Base-by-base conservation (phyloP, 2,329 filamentous ascomycete species). In the Aspergillus hiratsukae region DNA sequence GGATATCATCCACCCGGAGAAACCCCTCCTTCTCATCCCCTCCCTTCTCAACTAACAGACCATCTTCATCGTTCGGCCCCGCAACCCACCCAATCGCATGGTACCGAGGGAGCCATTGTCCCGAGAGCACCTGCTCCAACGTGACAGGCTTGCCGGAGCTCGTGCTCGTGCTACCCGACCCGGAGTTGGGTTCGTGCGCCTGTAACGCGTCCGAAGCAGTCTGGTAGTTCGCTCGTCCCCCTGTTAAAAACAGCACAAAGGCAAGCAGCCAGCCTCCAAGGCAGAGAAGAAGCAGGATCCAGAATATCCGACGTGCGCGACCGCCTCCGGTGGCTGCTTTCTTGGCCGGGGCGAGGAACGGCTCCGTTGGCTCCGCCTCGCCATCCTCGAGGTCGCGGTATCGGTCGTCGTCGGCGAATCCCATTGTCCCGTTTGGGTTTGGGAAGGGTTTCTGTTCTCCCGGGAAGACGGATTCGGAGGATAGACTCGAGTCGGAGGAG, bases 1-100 rank as follows among this genome's bases (percentile, higher is more conserved):
- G 84, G 53, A 99, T 87, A 72, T 97, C 91, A 70, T 96, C 89
- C 0, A 97, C 90, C 1, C 94, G 84, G 53, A 99, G 77, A 66
- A 88, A 97, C 57, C 87, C 86, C 65, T 90, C 86, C 4, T 81
- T 85, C 1, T 72, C 67, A 25, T 53, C 83, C 51, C 81, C 85
- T 27, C 71, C 71, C 66, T 83, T 81, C 73, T 96, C 89, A 21
- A 99, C 82, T 62, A 99, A 73, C 57, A 97, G 73, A 1, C 94
- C 94, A 69, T 99, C 94, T 61, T 80, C 75, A 9, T 75, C 76
- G 51, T 75, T 67, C n/a, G 77, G 71, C 1, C 77, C 77, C 1
- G 74, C 71, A 58, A 78, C 76, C 78, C 78, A 80, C 1, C 76
- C 72, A 48, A 80, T 75, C 2, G 66, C 69, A 59, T 78, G 77